phyloP scores from a whole-genome alignment of 345 rosid species.

The Lepidium africanum region DNA sequence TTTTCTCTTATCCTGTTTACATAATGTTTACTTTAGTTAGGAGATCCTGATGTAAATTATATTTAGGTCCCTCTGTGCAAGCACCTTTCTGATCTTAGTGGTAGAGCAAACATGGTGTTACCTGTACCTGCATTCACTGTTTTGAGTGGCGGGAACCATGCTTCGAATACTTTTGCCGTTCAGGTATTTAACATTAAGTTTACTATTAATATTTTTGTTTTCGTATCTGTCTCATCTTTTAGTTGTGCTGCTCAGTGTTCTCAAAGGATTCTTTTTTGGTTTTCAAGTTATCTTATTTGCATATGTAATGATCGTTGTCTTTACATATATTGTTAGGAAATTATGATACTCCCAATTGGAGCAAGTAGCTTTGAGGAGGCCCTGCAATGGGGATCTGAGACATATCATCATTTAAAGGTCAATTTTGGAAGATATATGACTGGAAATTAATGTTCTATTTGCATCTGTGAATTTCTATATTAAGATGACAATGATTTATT shows the following conservation, averaged over 20 bases:
- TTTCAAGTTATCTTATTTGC: not conserved
- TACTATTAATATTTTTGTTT: not conserved
- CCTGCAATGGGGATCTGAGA: slow-evolving; percentile 91
- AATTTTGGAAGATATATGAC: slow-evolving; percentile 11
- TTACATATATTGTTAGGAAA: slow-evolving; percentile 49
- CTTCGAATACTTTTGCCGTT: slow-evolving; percentile 69
- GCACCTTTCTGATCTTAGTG: slow-evolving; percentile 82
- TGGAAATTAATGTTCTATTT: not conserved
- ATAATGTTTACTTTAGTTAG: not conserved
- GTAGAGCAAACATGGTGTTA: slow-evolving; percentile 53
- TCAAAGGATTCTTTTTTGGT: not conserved
- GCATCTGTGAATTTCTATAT: not conserved
- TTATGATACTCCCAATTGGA: slow-evolving; percentile 86
- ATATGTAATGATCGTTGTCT: not conserved
- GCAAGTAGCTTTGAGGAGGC: slow-evolving; percentile 94
- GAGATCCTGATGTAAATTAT: slow-evolving; percentile 12
- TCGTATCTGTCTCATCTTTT: not conserved
- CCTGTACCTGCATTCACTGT: slow-evolving; percentile 96
- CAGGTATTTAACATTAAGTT: slow-evolving; percentile 42
- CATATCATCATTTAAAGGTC: slow-evolving; percentile 96
- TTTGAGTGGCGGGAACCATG: slow-evolving; percentile 88
- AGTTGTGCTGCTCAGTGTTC: not conserved
- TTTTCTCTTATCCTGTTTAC: not conserved
- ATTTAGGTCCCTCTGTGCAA: slow-evolving; percentile 85
- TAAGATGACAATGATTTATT: slow-evolving; percentile 22